A percentile compares a stretch with the other conserved stretches of the same genome.
Conservation (phyloP, 2,329 filamentous ascomycete species). For the Diplodia mutila region DNA sequence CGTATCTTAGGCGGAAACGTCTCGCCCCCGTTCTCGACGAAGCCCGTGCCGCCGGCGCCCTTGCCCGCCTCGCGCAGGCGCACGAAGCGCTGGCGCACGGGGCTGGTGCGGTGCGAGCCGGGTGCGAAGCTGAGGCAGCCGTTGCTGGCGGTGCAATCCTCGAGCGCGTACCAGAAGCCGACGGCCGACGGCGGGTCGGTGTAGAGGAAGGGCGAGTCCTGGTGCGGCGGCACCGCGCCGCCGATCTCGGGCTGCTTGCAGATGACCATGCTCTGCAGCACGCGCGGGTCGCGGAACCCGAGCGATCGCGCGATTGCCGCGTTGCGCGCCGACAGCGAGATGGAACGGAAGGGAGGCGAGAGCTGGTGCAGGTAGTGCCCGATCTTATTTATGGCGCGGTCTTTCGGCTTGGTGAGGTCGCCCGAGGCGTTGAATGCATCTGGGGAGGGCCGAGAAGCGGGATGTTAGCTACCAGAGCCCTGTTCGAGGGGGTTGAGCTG, state of each 20-base stretch:
- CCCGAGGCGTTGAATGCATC: slow-evolving; percentile 76
- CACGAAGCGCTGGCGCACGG: slow-evolving; percentile 75
- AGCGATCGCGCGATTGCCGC: slow-evolving; percentile 69
- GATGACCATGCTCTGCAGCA: slow-evolving; percentile 95
- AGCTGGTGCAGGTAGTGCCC: slow-evolving; percentile 56
- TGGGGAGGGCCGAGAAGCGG: slow-evolving; percentile 29
- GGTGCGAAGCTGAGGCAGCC: slow-evolving; percentile 86
- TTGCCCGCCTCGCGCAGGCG: slow-evolving; percentile 50
- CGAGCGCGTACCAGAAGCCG: slow-evolving; percentile 96
- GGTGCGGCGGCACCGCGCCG: slow-evolving; percentile 85
- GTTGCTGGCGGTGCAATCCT: slow-evolving; percentile 85
- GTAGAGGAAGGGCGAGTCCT: slow-evolving; percentile 91
- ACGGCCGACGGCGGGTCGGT: slow-evolving; percentile 87
- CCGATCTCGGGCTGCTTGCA: slow-evolving; percentile 98
- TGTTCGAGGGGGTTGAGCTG: background rate
- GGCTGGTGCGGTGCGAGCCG: slow-evolving; percentile 76
- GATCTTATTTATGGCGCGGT: slow-evolving; percentile 77
- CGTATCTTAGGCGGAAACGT: slow-evolving; percentile 61
- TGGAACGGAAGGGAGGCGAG: slow-evolving; percentile 52
- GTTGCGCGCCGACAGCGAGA: slow-evolving; percentile 59
- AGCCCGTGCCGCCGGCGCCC: slow-evolving; percentile 45
- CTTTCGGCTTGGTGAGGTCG: slow-evolving; percentile 74
- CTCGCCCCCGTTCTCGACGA: slow-evolving; percentile 66
- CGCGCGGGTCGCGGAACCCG: slow-evolving; percentile 74
- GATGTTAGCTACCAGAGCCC: slow-evolving; percentile 2